phyloP scores from a whole-genome alignment of 257 asterid genomes.

The Voacanga thouarsii region DNA sequence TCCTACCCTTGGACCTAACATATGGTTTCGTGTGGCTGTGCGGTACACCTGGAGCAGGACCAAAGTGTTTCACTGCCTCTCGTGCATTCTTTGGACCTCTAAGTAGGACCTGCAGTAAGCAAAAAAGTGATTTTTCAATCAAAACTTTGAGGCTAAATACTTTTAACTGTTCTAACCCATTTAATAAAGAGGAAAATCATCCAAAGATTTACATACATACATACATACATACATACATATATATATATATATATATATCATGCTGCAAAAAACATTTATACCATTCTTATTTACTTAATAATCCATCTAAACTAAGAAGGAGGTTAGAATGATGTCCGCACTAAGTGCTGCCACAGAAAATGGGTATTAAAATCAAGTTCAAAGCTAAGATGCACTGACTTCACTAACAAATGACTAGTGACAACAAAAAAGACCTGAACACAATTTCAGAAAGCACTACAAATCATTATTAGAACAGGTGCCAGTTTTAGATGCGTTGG shows the following conservation, averaged over 20 bases:
- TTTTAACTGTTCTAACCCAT: not conserved
- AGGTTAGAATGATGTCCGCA: not conserved
- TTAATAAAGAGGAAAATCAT: not conserved
- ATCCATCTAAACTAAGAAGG: not conserved
- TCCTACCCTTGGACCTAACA: constrained; percentile 37
- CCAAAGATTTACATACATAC: not conserved
- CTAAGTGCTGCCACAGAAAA: not conserved
- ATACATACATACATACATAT: too few relatives aligned
- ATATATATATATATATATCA: too few relatives aligned
- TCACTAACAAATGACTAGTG: not conserved
- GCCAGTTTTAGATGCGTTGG: too few relatives aligned
- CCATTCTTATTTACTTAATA: too few relatives aligned
- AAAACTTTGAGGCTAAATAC: not conserved
- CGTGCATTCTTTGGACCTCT: constrained; percentile 37
- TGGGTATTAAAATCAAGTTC: not conserved
- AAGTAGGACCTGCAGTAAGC: constrained; percentile 26
- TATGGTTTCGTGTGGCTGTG: constrained; percentile 41
- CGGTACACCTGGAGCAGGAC: constrained; percentile 42
- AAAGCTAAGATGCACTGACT: not conserved
- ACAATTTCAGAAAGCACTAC: not conserved
- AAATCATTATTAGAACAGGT: not conserved
- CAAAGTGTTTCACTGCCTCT: constrained; percentile 41
- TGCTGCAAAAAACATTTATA: too few relatives aligned
- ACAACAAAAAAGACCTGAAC: not conserved
- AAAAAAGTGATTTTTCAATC: not conserved